A percentile compares a stretch with the other conserved stretches of the same genome.
Conservation (phyloP, 169 alveolate genomes). For the Plasmodium cynomolgi region DNA sequence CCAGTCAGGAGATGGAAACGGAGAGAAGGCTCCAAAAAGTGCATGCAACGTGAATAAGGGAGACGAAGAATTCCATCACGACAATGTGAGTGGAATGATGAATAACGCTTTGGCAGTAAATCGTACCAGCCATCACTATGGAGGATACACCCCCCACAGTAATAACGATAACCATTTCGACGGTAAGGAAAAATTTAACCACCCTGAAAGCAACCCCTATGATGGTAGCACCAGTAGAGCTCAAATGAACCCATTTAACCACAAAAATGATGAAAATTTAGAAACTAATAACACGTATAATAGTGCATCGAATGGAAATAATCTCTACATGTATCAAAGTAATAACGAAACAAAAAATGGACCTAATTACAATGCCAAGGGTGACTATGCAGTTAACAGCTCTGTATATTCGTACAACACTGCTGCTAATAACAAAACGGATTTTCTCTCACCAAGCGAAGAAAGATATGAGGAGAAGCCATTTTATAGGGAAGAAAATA, state of each 20-base stretch:
- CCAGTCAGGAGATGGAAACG: background rate
- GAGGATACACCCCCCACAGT: background rate
- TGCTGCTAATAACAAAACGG: background rate
- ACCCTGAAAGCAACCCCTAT: background rate
- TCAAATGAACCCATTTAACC: background rate
- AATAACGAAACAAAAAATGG: background rate
- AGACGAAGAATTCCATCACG: background rate
- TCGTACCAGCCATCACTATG: background rate
- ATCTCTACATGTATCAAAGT: background rate
- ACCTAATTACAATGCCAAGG: constrained; percentile 4
- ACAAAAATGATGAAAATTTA: background rate
- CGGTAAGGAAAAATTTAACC: background rate
- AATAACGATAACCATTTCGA: background rate
- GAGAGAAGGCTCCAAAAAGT: background rate
- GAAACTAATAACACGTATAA: background rate
- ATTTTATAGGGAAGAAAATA: background rate
- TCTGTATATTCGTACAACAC: constrained; percentile 46
- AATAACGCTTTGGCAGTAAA: background rate
- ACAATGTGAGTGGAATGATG: background rate
- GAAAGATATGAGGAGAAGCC: background rate
- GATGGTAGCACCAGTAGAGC: background rate
- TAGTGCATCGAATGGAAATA: background rate
- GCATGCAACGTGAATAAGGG: background rate
- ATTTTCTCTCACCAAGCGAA: background rate
- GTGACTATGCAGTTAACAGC: background rate